Conservation (phyloP, 2,329 filamentous ascomycete species). For the Teratosphaeria zuluensis region DNA sequence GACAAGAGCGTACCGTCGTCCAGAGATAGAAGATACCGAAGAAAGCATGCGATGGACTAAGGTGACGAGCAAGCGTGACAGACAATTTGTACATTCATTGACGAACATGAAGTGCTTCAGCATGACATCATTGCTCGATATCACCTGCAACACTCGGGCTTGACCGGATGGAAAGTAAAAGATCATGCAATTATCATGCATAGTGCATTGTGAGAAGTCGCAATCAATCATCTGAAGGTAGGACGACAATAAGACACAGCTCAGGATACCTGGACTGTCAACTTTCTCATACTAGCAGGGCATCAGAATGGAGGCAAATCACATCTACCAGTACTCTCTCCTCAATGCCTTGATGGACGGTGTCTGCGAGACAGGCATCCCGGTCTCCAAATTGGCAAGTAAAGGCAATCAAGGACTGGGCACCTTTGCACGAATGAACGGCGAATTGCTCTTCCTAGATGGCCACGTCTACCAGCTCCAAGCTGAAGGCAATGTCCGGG, state of each 20-base stretch:
- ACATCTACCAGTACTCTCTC: conserved; percentile 36
- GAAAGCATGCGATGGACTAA: not conserved
- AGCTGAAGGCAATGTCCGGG: conserved; percentile 25
- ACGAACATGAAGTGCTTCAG: not conserved
- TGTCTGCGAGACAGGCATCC: conserved; percentile 37
- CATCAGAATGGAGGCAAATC: conserved; percentile 26
- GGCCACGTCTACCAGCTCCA: conserved; percentile 33
- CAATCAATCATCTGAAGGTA: not conserved
- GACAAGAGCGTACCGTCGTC: not conserved
- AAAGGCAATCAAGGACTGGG: conserved; percentile 44
- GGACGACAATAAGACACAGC: not conserved
- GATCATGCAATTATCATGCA: not conserved
- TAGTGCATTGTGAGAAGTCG: not conserved
- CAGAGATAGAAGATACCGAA: not conserved
- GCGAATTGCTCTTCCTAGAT: conserved; percentile 36
- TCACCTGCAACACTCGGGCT: not conserved
- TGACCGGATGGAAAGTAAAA: not conserved
- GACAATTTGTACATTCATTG: not conserved
- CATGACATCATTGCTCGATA: not conserved
- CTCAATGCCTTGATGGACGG: conserved; percentile 37
- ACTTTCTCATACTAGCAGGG: not conserved
- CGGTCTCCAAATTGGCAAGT: conserved; percentile 35
- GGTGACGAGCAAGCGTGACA: no score
- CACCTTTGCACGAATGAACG: conserved; percentile 36
- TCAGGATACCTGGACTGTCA: not conserved